Evolutionary conservation across 2,329 filamentous ascomycete species (phyloP).

Genomic region (Aotearoamyces nothofagi): DNA sequence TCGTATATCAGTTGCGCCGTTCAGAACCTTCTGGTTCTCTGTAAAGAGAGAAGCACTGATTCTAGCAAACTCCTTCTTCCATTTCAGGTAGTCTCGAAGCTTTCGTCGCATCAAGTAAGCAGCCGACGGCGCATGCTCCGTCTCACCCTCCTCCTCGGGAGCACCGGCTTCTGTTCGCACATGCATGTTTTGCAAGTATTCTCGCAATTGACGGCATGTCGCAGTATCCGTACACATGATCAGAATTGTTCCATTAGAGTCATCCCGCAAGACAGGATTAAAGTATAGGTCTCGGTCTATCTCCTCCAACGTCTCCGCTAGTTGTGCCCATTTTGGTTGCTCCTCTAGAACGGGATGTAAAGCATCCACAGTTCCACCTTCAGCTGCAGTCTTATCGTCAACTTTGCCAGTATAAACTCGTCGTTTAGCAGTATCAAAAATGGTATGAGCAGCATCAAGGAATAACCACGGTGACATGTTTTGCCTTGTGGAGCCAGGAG

Average conservation of each 20-base stretch:
- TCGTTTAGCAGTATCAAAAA: conserved; percentile 80
- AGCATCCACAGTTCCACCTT: conserved; percentile 19
- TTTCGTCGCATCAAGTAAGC: conserved; percentile 82
- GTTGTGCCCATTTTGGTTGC: conserved; percentile 80
- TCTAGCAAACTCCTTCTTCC: conserved; percentile 81
- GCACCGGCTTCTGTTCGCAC: conserved; percentile 34
- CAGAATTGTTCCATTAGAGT: conserved; percentile 80
- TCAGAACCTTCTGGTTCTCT: conserved; percentile 66
- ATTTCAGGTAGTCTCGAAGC: conserved; percentile 72
- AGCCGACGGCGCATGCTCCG: conserved; percentile 49
- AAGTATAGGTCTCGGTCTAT: conserved; percentile 85
- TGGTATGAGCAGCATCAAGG: conserved; percentile 82
- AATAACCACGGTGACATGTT: conserved; percentile 94
- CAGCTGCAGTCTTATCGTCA: conserved; percentile 33
- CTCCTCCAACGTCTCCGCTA: conserved; percentile 84
- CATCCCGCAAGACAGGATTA: conserved; percentile 60
- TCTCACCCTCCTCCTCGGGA: conserved; percentile 26
- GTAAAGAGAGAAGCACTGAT: conserved; percentile 67
- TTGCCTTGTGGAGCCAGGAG: conserved; percentile 73
- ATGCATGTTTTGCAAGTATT: conserved; percentile 87
- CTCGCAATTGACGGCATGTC: conserved; percentile 75
- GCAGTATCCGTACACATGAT: conserved; percentile 89
- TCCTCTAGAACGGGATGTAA: conserved; percentile 78
- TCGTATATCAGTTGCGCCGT: conserved; percentile 45
- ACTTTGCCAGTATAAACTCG: conserved; percentile 72